Evolutionary conservation across 2,329 filamentous ascomycete species (phyloP), one percentile per base, ranked within the genome.

Genomic region (Periconia sp.): DNA sequence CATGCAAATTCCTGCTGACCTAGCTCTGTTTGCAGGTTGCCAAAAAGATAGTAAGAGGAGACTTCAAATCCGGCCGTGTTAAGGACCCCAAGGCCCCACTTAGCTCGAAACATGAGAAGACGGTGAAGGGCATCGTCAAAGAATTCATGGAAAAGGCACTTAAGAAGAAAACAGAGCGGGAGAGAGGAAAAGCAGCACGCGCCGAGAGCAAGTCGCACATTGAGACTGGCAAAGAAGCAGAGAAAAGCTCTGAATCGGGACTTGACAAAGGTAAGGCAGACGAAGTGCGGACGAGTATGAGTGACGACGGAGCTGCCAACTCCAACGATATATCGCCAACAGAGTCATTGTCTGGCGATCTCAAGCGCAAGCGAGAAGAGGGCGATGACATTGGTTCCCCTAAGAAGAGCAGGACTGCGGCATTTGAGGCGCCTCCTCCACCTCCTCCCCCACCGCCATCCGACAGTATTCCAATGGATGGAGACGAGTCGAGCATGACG

Each of bases 61-160:
- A 97, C 72, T 97, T 90, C 77, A 96, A 96, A 72, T 89, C 93
- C 67, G 85, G 86, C 45, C 87, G 91, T n/a, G 92, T 97, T 10
- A 82, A 85, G 44, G 88, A 97, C 66, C 93, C 92, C 0, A 90
- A 85, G 9, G 68, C 68, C 20, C 84, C 83, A 46, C 87, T 97
- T 59, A 84, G 82, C 27, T 83, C 89, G 35, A 92, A 91, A 69
- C 90, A 94, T 65, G 84, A 88, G 63, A 88, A 87, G 69, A 91
- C 92, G 59, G 85, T 97, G 54, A 96, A 91, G 76, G 87, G 85
- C 53, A 91, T 89, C 68, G 91, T 92, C 53, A 88, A 89, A 58
- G 87, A 92, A 47, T 97, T 88, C 72, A 88, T 97, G 67, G 90
- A 95, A 55, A 92, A 91, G 68, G 92, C 91, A 0, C 86, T 93